Base-by-base conservation (phyloP, 768 basidiomycete genomes). In the Leccinum barrowsii region DNA sequence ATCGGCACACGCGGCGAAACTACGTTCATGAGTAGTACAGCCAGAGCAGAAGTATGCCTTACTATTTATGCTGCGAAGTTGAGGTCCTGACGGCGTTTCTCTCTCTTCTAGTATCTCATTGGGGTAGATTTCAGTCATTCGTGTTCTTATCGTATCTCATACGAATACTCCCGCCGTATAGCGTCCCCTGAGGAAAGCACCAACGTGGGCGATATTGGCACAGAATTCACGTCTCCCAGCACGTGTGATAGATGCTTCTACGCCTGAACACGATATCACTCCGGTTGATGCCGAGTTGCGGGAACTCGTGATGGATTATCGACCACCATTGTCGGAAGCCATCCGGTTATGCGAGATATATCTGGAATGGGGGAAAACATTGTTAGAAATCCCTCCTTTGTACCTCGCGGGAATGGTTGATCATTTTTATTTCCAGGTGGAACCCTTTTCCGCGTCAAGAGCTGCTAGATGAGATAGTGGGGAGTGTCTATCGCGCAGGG, bases 261-360 rank as follows among this genome's bases (percentile, higher is more conserved):
- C 67, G 51, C 64, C 73, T 4, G 79, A 78, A 48, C 63, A 69
- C 7, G 68, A 73, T 12, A 58, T 66, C 24, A 64, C 63, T 24
- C 63, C 70, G 3, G 65, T 65, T 34, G 74, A 77, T 47, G 60
- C 68, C 1, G 76, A 75, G 1, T 57, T 84, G 4, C 77, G 74
- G 6, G 59, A 67, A 30, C 75, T 84, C 52, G 74, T 85, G 32
- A 78, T 81, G 60, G 64, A 65, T 12, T 63, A 80, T 40, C 74
- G 87, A 2, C 88, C 89, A 5, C 74, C 82, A 0, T 72, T 82
- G 3, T 77, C 82, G 4, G 82, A 88, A 62, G 87, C 89, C 1
- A 72, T 80, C 13, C 78, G 76, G 15, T 73, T 90, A 19, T 85
- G 83, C 57, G 84, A 89, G 42, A 72, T 84, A 32, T 91, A 89